Conservation (phyloP, 1,284 basidiomycete species). For the Ustilago hordei region DNA sequence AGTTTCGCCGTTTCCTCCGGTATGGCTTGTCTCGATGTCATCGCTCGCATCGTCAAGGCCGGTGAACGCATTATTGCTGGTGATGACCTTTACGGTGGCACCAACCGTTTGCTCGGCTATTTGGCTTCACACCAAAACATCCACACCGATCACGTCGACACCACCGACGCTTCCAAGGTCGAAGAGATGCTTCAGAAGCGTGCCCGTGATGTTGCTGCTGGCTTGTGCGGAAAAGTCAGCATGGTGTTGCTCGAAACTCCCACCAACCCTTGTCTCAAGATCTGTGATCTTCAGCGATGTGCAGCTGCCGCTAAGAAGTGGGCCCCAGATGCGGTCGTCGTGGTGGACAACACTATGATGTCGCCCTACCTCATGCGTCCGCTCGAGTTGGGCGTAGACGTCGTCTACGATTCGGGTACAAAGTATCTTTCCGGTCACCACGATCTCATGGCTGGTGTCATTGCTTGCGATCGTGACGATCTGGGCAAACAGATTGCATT, state of each 20-base stretch:
- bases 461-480: slow-evolving; percentile 88
- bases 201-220: slow-evolving; percentile 51
- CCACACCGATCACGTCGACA: slow-evolving; percentile 92
- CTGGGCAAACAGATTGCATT: slow-evolving; percentile 89
- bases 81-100: slow-evolving; percentile 97
- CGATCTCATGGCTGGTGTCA: slow-evolving; percentile 88
- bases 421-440: slow-evolving; percentile 99
- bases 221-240: slow-evolving; percentile 54
- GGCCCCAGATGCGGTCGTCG: slow-evolving; percentile 66
- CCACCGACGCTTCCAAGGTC: slow-evolving; percentile 77
- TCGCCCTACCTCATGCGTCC: slow-evolving; percentile 97
- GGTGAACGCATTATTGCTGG: slow-evolving; percentile 95
- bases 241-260: slow-evolving; percentile 86
- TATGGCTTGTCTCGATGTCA: slow-evolving; percentile 97
- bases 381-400: slow-evolving; percentile 92
- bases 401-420: slow-evolving; percentile 97
- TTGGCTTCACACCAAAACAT: slow-evolving; percentile 88
- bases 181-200: slow-evolving; percentile 58
- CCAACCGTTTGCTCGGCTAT: slow-evolving; percentile 94
- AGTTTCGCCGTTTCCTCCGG: slow-evolving; percentile 91
- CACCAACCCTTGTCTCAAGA: slow-evolving; percentile 96
- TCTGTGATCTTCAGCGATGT: slow-evolving; percentile 82
- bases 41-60: slow-evolving; percentile 91
- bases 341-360: slow-evolving; percentile 98
- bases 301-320: slow-evolving; percentile 60